Evolutionary conservation across 108 stramenopile species (phyloP).

Genomic region (Chaetoceros tenuissimus): DNA sequence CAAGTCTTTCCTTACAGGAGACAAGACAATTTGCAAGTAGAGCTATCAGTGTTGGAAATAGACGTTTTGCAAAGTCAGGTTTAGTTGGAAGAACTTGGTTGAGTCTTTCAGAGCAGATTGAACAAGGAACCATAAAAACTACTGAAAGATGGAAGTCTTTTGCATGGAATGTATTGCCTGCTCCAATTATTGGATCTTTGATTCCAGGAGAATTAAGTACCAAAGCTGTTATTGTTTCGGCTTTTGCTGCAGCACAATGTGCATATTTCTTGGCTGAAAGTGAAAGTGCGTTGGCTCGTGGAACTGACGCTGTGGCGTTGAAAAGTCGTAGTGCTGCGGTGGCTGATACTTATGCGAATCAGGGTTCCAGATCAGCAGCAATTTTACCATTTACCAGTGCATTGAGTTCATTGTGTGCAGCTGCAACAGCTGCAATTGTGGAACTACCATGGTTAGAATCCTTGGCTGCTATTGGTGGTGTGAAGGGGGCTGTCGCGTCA

Average conservation of each 20-base stretch:
- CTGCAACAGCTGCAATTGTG: constrained; percentile 82
- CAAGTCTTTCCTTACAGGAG: constrained; percentile 63
- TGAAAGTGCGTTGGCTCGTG: constrained; percentile 61
- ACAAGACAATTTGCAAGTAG: constrained; percentile 32
- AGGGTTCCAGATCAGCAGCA: constrained; percentile 71
- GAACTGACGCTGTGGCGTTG: constrained; percentile 79
- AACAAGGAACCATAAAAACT: constrained; percentile 27
- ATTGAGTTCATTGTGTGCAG: constrained; percentile 73
- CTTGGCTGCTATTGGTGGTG: constrained; percentile 28
- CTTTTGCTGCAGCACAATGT: constrained; percentile 75
- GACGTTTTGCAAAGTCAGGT: constrained; percentile 69
- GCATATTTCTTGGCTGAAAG: constrained; percentile 70
- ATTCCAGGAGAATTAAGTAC: constrained; percentile 66
- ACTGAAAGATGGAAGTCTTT: constrained; percentile 61
- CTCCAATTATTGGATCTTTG: constrained; percentile 67
- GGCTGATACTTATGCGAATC: constrained; percentile 88
- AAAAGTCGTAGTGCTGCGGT: constrained; percentile 80
- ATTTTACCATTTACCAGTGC: constrained; percentile 87
- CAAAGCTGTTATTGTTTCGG: constrained; percentile 70
- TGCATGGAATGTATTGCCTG: constrained; percentile 50
- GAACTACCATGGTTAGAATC: constrained; percentile 74
- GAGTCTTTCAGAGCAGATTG: constrained; percentile 55
- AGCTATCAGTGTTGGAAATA: constrained; percentile 77
- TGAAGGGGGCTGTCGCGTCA: not conserved
- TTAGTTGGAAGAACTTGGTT: constrained; percentile 80